phyloP scores from a whole-genome alignment of 257 asterid species.

The Capsicum pubescens region DNA sequence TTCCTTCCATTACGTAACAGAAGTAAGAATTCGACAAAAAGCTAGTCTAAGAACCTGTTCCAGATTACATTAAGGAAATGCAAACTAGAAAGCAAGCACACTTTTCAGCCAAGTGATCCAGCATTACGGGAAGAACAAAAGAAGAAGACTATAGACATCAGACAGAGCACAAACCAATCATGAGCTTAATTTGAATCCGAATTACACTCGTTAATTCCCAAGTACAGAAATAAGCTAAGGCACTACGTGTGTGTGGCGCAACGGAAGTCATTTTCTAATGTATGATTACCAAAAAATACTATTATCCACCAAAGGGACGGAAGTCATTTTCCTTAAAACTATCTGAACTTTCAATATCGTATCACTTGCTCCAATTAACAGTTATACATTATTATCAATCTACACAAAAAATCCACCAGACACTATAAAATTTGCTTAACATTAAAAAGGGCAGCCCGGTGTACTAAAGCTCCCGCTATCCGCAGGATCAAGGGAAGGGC shows the following conservation, averaged over 20 bases:
- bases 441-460: no score
- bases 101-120: not conserved
- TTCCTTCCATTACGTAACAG: not conserved
- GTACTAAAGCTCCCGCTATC: no score
- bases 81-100: not conserved
- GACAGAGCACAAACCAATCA: not conserved
- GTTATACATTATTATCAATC: conserved; percentile 1
- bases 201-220: not conserved
- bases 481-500: no score
- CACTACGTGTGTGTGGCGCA: not conserved
- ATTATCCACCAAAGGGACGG: not conserved
- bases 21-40: not conserved
- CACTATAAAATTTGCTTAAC: not conserved
- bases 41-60: not conserved
- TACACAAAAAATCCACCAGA: not conserved
- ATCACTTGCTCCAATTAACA: conserved; percentile 5
- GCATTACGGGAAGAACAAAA: not conserved
- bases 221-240: conserved; percentile 5
- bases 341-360: not conserved
- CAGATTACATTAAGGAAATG: not conserved
- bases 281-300: not conserved
- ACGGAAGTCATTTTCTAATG: not conserved
- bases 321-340: not conserved
- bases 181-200: not conserved
- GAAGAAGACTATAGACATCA: not conserved